These are phyloP conservation scores for Trichoderma atroviride DNA, from an alignment of 2,329 filamentous ascomycete species.

Conservation along the genomic window DNA sequence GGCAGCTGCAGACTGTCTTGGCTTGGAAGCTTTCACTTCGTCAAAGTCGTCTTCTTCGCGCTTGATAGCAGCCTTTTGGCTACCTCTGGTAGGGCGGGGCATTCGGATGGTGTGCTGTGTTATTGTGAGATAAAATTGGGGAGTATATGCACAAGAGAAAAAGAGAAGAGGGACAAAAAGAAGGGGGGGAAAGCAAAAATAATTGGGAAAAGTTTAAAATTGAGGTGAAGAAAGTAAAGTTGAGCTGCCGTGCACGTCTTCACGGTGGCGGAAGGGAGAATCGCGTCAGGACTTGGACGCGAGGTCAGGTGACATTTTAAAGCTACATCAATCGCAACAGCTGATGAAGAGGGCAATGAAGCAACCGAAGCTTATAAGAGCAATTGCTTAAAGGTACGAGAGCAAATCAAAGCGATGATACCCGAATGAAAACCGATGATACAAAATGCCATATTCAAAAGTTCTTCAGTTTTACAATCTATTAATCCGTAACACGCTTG, in stretches of 20 bases:
- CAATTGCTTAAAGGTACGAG: background rate
- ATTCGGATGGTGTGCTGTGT: slow-evolving; percentile 31
- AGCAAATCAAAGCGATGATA: background rate
- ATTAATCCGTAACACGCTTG: background rate
- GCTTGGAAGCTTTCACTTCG: slow-evolving; percentile 27
- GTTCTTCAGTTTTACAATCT: background rate
- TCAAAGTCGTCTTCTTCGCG: slow-evolving; percentile 38
- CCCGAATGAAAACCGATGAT: background rate
- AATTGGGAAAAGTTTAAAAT: background rate
- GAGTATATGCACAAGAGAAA: background rate
- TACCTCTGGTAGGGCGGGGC: slow-evolving; percentile 42
- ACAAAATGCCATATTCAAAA: background rate
- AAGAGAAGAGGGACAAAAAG: background rate
- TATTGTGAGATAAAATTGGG: background rate
- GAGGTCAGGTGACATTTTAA: slow-evolving; percentile 30
- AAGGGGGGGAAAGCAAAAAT: background rate
- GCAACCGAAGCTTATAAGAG: background rate
- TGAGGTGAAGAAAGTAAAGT: background rate
- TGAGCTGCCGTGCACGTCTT: background rate
- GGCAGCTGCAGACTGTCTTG: slow-evolving; percentile 31
- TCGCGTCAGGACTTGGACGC: slow-evolving; percentile 21
- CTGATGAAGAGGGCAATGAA: background rate
- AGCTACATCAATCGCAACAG: background rate
- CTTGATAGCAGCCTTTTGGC: slow-evolving; percentile 36
- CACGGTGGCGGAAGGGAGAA: slow-evolving; percentile 1